phyloP scores from a whole-genome alignment of 208 protist species.

The Leishmania tarentolae region DNA sequence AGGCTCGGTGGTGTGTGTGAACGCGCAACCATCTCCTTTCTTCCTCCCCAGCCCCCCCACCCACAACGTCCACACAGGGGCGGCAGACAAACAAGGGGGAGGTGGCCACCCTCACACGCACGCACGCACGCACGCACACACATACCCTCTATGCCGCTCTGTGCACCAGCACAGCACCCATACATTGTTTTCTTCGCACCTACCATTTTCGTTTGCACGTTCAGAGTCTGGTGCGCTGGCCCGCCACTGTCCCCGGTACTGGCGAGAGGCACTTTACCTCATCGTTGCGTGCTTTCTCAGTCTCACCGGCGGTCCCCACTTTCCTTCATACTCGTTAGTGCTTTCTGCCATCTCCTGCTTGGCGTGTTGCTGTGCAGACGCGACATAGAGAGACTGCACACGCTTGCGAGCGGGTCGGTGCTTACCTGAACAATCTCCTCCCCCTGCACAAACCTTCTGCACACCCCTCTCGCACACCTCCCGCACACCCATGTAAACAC shows the following conservation, averaged over 20 bases:
- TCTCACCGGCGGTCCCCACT: neutral
- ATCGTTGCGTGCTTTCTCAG: neutral
- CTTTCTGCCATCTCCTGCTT: neutral
- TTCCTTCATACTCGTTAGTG: neutral
- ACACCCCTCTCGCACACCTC: neutral
- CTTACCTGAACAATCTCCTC: neutral
- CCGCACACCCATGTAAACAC: neutral
- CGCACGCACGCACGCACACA: neutral
- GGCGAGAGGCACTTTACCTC: neutral
- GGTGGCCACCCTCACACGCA: neutral
- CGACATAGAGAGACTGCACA: neutral
- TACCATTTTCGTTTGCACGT: slow-evolving; percentile 4
- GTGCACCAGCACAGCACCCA: neutral
- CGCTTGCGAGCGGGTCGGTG: neutral
- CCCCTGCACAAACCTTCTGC: neutral
- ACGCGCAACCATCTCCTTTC: neutral
- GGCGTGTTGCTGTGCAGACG: neutral
- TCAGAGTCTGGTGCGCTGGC: neutral
- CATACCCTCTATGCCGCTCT: neutral
- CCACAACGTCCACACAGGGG: neutral
- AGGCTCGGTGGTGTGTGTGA: neutral
- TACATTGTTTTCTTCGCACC: slow-evolving; percentile 19
- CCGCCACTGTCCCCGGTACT: neutral
- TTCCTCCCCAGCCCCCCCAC: neutral
- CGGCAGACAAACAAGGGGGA: neutral